phyloP scores from a whole-genome alignment of 306 rosid species.

The Mimosa bimucronata region DNA sequence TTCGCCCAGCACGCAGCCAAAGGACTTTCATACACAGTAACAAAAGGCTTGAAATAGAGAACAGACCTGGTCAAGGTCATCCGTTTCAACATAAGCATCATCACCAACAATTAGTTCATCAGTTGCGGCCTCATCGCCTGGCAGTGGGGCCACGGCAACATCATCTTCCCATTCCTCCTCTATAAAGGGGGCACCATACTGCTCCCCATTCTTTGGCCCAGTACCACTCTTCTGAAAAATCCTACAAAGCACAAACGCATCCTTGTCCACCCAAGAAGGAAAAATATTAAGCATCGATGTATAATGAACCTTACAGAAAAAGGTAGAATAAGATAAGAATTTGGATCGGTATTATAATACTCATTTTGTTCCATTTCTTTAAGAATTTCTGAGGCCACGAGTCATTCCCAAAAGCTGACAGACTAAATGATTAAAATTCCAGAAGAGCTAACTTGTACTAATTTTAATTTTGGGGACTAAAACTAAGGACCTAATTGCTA shows the following conservation, averaged over 20 bases:
- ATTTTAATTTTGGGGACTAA: not conserved
- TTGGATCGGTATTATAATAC: not conserved
- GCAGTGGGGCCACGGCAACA: conserved; percentile 32
- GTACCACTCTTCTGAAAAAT: conserved; percentile 95
- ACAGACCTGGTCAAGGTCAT: conserved; percentile 66
- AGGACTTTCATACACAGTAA: not conserved
- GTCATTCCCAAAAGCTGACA: not conserved
- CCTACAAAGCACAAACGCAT: conserved; percentile 85
- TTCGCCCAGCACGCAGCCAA: not conserved
- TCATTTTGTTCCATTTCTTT: too few relatives aligned
- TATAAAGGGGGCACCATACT: conserved; percentile 84
- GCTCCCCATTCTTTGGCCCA: conserved; percentile 93
- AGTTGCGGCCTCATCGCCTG: conserved; percentile 28
- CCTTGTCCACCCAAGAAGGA: conserved; percentile 58
- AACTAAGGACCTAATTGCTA: not conserved
- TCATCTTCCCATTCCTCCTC: conserved; percentile 89
- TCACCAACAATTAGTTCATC: conserved; percentile 34
- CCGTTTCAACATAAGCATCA: conserved; percentile 42
- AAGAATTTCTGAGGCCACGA: too few relatives aligned
- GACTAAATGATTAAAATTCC: not conserved
- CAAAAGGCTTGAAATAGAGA: not conserved
- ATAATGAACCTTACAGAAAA: conserved; percentile 1
- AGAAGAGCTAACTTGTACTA: not conserved
- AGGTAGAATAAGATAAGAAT: not conserved
- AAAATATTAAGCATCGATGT: conserved; percentile 31